Evolutionary conservation across 805 yeast genomes (phyloP).

Genomic region (Ogataea parapolymorpha): DNA sequence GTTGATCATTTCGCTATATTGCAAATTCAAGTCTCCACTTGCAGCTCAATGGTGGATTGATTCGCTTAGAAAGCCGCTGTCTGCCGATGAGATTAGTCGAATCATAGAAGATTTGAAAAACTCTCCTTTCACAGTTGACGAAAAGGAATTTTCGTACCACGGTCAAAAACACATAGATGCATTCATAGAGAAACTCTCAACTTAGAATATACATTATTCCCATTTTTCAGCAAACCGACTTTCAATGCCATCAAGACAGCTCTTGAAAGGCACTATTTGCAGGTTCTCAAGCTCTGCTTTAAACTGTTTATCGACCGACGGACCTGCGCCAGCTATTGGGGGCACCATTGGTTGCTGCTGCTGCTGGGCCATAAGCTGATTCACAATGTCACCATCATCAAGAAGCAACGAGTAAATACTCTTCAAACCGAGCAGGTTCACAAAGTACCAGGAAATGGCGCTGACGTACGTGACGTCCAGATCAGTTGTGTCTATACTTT

Average conservation of each 20-base stretch:
- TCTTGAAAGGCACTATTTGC: constrained; percentile 40
- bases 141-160: constrained; percentile 8
- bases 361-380: constrained; percentile 41
- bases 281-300: constrained; percentile 70
- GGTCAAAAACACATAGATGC: constrained; percentile 7
- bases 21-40: constrained; percentile 23
- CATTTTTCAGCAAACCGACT: constrained; percentile 42
- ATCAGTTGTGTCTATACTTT: constrained; percentile 79
- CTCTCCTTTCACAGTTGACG: not conserved
- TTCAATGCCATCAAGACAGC: constrained; percentile 58
- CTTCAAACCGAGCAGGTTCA: constrained; percentile 77
- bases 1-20: constrained; percentile 19
- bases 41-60: constrained; percentile 26
- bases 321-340: constrained; percentile 51
- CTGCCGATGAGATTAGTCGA: constrained; percentile 4
- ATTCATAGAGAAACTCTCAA: constrained; percentile 6
- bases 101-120: constrained; percentile 3
- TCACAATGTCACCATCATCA: constrained; percentile 47
- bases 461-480: constrained; percentile 90
- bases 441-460: constrained; percentile 93
- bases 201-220: constrained; percentile 2
- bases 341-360: constrained; percentile 32
- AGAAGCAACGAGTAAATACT: constrained; percentile 73
- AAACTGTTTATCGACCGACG: constrained; percentile 62
- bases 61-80: constrained; percentile 4